Conservation (phyloP, 2,329 filamentous ascomycete genomes). For the Nigrospora osmanthi region DNA sequence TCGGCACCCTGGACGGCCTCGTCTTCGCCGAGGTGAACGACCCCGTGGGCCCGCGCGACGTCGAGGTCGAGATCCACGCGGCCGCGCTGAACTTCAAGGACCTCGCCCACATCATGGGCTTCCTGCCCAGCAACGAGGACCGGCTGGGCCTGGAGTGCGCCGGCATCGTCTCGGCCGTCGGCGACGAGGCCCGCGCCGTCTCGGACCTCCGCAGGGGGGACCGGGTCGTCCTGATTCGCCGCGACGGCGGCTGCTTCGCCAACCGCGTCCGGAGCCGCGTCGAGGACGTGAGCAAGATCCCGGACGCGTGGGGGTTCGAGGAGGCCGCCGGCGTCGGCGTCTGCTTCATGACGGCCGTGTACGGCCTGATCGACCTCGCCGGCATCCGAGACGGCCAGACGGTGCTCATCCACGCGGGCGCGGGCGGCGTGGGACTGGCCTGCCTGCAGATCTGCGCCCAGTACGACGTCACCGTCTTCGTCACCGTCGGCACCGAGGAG, state of each 20-base stretch:
- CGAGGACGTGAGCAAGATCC: too few relatives aligned
- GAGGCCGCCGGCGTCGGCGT: background rate
- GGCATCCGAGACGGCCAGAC: background rate
- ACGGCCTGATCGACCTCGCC: background rate
- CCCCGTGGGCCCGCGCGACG: background rate
- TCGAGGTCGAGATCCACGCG: slow-evolving; percentile 6
- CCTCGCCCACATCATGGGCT: slow-evolving; percentile 5
- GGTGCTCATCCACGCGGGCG: slow-evolving; percentile 7
- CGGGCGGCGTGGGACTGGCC: background rate
- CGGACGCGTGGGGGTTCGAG: background rate
- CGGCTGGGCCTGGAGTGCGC: background rate
- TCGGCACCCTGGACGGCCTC: too few relatives aligned
- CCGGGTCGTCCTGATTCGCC: background rate
- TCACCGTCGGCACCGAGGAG: background rate
- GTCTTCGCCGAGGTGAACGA: too few relatives aligned
- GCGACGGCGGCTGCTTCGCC: slow-evolving; percentile 1
- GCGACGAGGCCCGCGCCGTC: too few relatives aligned
- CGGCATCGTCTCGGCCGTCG: slow-evolving; percentile 1
- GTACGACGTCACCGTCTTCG: background rate
- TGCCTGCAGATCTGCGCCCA: background rate
- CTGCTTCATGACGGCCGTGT: background rate
- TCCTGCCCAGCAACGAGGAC: slow-evolving; percentile 5
- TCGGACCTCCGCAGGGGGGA: background rate
- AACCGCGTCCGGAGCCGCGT: background rate
- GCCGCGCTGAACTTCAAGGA: slow-evolving; percentile 9